phyloP scores from a whole-genome alignment of 257 asterid species.

The Solanum arcanum region DNA sequence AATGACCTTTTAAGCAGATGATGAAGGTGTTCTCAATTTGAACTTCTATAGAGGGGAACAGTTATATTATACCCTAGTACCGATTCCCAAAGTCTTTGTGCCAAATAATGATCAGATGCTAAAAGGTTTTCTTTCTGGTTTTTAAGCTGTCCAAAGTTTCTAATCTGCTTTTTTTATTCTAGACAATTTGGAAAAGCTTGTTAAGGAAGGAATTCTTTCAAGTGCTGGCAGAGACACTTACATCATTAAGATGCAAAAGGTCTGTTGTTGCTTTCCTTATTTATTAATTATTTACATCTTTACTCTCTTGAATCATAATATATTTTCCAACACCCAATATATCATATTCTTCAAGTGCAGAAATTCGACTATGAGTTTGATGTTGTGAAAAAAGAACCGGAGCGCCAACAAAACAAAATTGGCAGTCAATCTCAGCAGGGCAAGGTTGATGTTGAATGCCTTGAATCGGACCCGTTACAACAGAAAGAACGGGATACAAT shows the following conservation, averaged over 20 bases:
- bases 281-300: background rate
- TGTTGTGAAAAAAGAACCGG: conserved; percentile 72
- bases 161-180: conserved; percentile 2
- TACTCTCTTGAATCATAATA: background rate
- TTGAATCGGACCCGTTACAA: no score
- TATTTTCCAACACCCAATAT: background rate
- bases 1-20: conserved; percentile 12
- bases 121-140: background rate
- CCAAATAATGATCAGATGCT: background rate
- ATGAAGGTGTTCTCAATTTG: background rate
- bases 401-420: conserved; percentile 7
- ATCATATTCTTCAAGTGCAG: conserved; percentile 13
- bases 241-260: conserved; percentile 51
- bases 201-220: conserved; percentile 43
- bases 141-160: background rate
- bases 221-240: conserved; percentile 37
- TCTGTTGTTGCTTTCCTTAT: conserved; percentile 4
- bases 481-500: no score
- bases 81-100: background rate
- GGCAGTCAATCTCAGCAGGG: conserved; percentile 22
- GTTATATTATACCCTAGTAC: background rate
- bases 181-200: conserved; percentile 75
- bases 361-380: conserved; percentile 58
- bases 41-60: conserved; percentile 2
- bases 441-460: background rate